phyloP scores from a whole-genome alignment of 176 grass and related monocot genomes.

The Secale cereale region DNA sequence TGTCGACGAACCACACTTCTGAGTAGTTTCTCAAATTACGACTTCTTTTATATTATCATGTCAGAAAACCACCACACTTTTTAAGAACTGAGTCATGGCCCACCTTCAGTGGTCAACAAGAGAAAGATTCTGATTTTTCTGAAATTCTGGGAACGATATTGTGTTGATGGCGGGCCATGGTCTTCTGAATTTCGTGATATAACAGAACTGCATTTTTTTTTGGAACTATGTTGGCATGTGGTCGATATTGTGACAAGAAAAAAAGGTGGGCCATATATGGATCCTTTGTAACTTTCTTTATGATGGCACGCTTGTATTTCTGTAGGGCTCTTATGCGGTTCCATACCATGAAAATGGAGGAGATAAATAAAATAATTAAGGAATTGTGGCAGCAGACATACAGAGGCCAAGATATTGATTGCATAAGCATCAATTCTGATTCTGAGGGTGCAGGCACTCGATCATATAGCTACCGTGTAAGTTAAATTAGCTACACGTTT shows the following conservation, averaged over 20 bases:
- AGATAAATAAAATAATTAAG: constrained; percentile 99
- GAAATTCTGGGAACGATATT: background rate
- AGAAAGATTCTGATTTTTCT: background rate
- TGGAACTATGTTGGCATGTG: background rate
- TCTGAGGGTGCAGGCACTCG: constrained; percentile 86
- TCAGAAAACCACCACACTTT: background rate
- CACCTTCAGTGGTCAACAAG: background rate
- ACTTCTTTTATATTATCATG: background rate
- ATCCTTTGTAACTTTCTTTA: background rate
- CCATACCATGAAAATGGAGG: constrained; percentile 99
- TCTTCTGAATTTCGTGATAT: background rate
- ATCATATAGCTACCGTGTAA: constrained; percentile 93
- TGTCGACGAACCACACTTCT: background rate
- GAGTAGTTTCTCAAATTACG: background rate
- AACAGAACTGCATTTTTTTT: background rate
- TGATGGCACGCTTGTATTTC: background rate
- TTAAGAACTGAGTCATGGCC: background rate
- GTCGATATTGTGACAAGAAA: background rate
- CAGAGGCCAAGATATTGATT: constrained; percentile 96
- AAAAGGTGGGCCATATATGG: background rate
- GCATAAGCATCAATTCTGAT: constrained; percentile 91
- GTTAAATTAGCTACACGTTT: constrained; percentile 38
- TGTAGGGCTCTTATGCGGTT: constrained; percentile 93
- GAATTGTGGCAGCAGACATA: constrained; percentile 99
- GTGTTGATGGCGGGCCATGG: background rate